Evolutionary conservation across 179 eudicot species (phyloP).

Genomic region (Vitellaria paradoxa): DNA sequence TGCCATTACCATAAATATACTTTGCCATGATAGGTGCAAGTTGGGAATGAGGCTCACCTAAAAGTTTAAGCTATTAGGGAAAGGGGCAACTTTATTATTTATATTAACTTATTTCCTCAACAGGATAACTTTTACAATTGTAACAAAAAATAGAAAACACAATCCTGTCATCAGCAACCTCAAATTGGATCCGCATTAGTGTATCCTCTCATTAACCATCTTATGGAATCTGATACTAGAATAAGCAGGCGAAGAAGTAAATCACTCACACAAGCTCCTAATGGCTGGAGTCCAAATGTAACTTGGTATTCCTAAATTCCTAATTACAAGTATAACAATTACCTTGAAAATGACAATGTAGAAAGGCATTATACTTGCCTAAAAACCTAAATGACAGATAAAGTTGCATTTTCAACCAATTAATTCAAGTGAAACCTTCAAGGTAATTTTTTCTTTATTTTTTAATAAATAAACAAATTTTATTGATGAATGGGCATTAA

Average conservation of each 20-base stretch:
- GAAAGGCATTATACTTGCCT: neutral
- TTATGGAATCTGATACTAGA: neutral
- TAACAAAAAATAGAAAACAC: neutral
- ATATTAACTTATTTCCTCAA: no score
- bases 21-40: neutral
- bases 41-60: no score
- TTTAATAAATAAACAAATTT: no score
- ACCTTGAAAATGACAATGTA: neutral
- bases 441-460: no score
- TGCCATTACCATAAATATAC: neutral
- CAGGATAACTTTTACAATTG: neutral
- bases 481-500: no score
- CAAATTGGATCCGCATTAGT: neutral
- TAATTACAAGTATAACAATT: neutral
- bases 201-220: neutral
- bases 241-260: neutral
- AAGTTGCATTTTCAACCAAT: neutral
- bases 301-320: neutral
- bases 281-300: neutral
- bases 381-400: neutral
- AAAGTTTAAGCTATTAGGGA: no score
- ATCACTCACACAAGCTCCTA: neutral
- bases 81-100: no score
- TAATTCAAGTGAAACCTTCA: neutral
- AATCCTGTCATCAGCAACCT: slow-evolving; percentile 9